Base-by-base conservation (phyloP, 2,329 filamentous ascomycete species). In the Fusarium aywerte region DNA sequence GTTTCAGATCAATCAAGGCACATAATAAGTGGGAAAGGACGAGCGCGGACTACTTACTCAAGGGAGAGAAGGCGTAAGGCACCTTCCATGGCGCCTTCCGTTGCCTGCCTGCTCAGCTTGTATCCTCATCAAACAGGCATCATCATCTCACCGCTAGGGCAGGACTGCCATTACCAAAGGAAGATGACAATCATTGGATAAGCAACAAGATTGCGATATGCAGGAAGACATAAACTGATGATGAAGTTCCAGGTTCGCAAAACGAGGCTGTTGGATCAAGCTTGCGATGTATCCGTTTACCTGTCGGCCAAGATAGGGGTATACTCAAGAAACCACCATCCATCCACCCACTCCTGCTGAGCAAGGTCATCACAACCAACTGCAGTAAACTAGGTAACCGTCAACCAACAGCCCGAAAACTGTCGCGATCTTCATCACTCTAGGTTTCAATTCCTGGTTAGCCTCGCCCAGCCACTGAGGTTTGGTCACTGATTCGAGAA, bases 271-370 rank as follows among this genome's bases (percentile, higher is more conserved):
- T 20, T 36, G 31, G 23, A 25, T 25, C 18, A 20, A 36, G 40
- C 39, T 42, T 45, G 13, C 27, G 12, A 42, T 21, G 31, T 29
- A 36, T 40, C 32, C n/a, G 32, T 49, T 38, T 16, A 31, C n/a
- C 18, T n/a, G n/a, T 61, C 16, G 29, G 56, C 18, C 23, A 43
- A 55, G 49, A 62, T 55, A 62, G 57, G 58, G 40, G 33, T n/a
- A 25, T 61, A 39, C 27, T 60, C 32, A 23, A 60, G 56, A 31
- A 40, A 58, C 43, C 21, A 27, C 38, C 21, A 23, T 40, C 21
- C 21, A 40, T 20, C 36, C 33, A 35, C 11, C 21, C 39, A 48
- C 40, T 47, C 55, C 25, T 40, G 32, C 29, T 21, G 27, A 29
- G 18, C 21, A 42, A 21, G 12, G 20, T 15, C 18, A 39, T 55